These are phyloP conservation scores for Eleusine indica DNA, from an alignment of 176 grass and related monocot genomes.

Conservation along the genomic window DNA sequence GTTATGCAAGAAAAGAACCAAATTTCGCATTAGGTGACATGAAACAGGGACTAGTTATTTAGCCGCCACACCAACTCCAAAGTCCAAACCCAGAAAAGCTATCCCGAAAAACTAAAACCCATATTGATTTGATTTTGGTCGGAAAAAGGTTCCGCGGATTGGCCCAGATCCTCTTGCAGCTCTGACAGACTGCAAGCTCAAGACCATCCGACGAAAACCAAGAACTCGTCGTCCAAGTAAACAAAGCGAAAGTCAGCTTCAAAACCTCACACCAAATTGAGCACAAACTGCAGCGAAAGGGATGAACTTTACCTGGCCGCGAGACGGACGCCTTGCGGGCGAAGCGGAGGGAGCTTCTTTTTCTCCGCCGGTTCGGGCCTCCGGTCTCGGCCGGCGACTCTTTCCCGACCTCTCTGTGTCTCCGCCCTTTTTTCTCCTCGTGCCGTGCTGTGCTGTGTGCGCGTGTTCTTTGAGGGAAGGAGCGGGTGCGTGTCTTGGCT, in stretches of 20 bases:
- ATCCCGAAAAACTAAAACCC: neutral
- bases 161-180: neutral
- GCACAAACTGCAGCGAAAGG: neutral
- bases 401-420: neutral
- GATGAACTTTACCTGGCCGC: constrained; percentile 20
- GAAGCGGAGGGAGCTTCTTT: neutral
- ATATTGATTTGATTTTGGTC: neutral
- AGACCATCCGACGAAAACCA: constrained; percentile 8
- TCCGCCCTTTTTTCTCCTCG: neutral
- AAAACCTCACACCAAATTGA: neutral
- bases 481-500: constrained; percentile 22
- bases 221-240: neutral
- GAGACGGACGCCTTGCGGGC: neutral
- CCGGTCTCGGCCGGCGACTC: constrained; percentile 14
- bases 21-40: neutral
- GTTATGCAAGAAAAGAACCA: neutral
- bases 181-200: neutral
- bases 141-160: neutral
- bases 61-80: neutral
- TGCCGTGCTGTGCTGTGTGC: constrained; percentile 16
- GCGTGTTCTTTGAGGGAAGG: constrained; percentile 26
- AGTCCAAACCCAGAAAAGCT: neutral
- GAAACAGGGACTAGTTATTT: neutral
- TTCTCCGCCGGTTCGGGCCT: neutral
- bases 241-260: neutral